Evolutionary conservation across 228 moss, liverwort and hornwort genomes (phyloP), one percentile per base, ranked within the genome.

Genomic region (Sphagnum fallax): DNA sequence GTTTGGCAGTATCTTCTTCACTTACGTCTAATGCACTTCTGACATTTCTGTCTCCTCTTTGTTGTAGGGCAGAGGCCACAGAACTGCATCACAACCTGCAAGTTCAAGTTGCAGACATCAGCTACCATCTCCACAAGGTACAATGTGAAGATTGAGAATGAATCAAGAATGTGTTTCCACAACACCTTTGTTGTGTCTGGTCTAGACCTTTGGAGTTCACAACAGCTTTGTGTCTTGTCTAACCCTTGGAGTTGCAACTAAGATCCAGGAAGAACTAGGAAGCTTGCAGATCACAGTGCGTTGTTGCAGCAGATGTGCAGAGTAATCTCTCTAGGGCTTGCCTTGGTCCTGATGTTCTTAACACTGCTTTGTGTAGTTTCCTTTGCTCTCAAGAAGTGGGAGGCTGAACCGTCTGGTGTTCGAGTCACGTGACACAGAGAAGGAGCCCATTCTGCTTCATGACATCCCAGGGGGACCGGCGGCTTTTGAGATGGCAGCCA

Each of bases 111-210:
- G 87, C 84, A 52, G 89, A 90, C 52, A 76, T 84, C 70, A 84
- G 71, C 67, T 87, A 87, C 57, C 82, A 79, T 80, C 82, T 90
- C 6, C 87, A 90, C 75, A 84, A 87, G 86, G 89, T 89, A 51
- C 71, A 32, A 52, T 15, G 32, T 32, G 32, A 32, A 32, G 32
- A 32, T 32, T 32, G 32, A 2, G 2, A 32, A 32, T 32, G 32
- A 32, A 2, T 32, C 32, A 32, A 32, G 32, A 32, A 32, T 32
- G 2, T 32, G 32, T 32, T 32, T 32, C 32, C 32, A 32, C 32
- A 32, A 32, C 32, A 32, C 2, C 32, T 32, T 32, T 3, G 32
- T 32, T 32, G 32, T 32, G 32, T 32, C 32, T 32, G 32, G 32
- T 32, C 32, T 32, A 32, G 32, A 32, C 1, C 32, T 32, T 32